Evolutionary conservation across 768 basidiomycete species (phyloP).

Genomic region (Podaxis sp.): DNA sequence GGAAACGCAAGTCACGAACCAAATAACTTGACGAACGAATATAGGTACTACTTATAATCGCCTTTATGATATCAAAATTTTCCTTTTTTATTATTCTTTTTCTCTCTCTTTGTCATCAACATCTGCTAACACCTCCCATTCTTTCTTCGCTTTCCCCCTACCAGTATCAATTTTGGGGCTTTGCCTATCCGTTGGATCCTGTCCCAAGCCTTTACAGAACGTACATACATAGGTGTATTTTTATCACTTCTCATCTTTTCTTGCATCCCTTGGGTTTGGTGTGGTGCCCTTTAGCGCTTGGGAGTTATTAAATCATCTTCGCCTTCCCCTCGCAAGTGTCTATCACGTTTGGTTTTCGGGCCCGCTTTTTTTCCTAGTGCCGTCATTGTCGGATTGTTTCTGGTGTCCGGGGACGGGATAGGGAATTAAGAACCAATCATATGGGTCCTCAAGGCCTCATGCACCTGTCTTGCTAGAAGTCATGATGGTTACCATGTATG

Average conservation of each 20-base stretch:
- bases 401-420: no score
- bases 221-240: constrained; percentile 3
- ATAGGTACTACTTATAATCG: constrained; percentile 11
- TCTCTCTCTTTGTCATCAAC: background rate
- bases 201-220: background rate
- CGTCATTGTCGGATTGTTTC: no score
- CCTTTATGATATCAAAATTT: background rate
- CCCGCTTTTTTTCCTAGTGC: no score
- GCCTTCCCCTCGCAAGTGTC: no score
- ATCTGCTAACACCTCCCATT: background rate
- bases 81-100: background rate
- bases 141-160: no score
- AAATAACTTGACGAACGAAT: background rate
- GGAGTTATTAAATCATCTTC: no score
- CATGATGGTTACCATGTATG: no score
- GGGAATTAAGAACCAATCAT: no score
- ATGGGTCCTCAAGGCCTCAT: no score
- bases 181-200: background rate
- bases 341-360: no score
- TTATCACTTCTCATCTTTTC: background rate
- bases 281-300: background rate
- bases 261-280: background rate
- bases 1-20: background rate
- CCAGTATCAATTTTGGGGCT: background rate
- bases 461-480: no score